Base-by-base conservation (phyloP, 2,329 filamentous ascomycete species). In the Tolypocladium cylindrosporum region DNA sequence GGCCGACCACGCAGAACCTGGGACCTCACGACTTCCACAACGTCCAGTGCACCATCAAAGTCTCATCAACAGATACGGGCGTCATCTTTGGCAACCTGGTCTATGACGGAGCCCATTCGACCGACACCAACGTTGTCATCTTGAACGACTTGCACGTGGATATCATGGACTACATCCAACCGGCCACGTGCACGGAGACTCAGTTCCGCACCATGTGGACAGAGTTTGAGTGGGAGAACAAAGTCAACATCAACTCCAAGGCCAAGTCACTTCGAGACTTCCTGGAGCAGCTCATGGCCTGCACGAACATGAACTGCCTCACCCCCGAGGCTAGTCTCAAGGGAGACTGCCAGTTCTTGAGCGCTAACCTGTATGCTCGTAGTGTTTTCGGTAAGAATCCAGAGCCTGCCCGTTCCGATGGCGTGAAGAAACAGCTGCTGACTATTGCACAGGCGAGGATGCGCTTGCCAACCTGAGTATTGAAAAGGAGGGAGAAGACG, bases 131-230 rank as follows among this genome's bases (percentile, higher is more conserved):
- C 64, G 94, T 99, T 10, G 94, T 99, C 57, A 99, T 99, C 65
- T 82, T 99, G 57, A 97, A 97, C 71, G 94, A 99, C 71, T 86
- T 99, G 37, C 94, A 99, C 69, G 93, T 97, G 58, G 94, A 99
- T 70, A 97, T 99, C 64, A 99, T 99, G 94, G 94, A 99, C 76
- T 99, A 99, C 77, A 99, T 99, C 68, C 93, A 97, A 71, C 94
- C 94, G 1, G 93, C 93, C 8, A 87, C 91, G 19, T 99, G 94
- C 80, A 94, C 91, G 5, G 94, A 99, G 79, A 97, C 93, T 13
- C 91, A 97, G 69, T 99, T 99, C 86, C 86, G 94, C 60, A 96
- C 91, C n/a, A 99, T 99, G 94, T 99, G 94, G 94, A 99, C 94
- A 42, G 94, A 99, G 71, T 99, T 99, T 65, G 94, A 99, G 72